Conservation (phyloP, 2,329 filamentous ascomycete species). For the Ophiostoma sp. region DNA sequence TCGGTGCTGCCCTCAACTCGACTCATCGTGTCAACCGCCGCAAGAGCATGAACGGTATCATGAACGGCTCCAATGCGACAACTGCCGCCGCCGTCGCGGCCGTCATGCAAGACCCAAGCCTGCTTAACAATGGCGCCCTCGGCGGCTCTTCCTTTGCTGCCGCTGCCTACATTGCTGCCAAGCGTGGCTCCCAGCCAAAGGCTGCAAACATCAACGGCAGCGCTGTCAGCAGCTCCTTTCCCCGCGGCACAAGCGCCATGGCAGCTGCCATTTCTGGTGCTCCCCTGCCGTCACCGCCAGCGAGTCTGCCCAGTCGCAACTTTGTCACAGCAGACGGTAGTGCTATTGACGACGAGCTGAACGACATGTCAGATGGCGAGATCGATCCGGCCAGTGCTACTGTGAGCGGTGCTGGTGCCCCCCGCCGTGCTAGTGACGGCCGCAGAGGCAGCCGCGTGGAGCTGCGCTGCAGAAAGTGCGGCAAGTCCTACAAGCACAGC, state of each 20-base stretch:
- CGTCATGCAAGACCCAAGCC: constrained; percentile 51
- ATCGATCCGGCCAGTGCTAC: constrained; percentile 26
- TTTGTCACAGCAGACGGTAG: constrained; percentile 47
- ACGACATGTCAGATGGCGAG: constrained; percentile 56
- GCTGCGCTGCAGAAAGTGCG: constrained; percentile 94
- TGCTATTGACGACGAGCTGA: constrained; percentile 64
- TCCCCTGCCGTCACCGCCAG: constrained; percentile 60
- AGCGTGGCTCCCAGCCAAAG: constrained; percentile 50
- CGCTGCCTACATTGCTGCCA: constrained; percentile 54
- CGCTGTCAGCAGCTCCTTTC: constrained; percentile 34
- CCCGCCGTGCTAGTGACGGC: constrained; percentile 73
- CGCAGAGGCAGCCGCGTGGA: constrained; percentile 75
- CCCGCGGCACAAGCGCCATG: constrained; percentile 21
- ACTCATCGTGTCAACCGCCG: constrained; percentile 83
- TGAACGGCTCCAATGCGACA: constrained; percentile 64
- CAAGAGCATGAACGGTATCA: constrained; percentile 85
- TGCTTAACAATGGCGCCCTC: not conserved
- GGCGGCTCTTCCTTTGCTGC: constrained; percentile 37
- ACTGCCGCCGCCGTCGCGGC: constrained; percentile 73
- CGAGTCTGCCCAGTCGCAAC: constrained; percentile 60
- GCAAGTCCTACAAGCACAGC: constrained; percentile 99
- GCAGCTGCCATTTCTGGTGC: constrained; percentile 21
- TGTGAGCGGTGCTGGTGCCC: constrained; percentile 30
- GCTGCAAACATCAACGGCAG: constrained; percentile 40
- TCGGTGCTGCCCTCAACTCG: constrained; percentile 61